Percentiles rank a stretch among this genome's conserved stretches.
Evolutionary conservation across 352 stramenopile species (phyloP).

Genomic region (Blastocystis hominis): DNA sequence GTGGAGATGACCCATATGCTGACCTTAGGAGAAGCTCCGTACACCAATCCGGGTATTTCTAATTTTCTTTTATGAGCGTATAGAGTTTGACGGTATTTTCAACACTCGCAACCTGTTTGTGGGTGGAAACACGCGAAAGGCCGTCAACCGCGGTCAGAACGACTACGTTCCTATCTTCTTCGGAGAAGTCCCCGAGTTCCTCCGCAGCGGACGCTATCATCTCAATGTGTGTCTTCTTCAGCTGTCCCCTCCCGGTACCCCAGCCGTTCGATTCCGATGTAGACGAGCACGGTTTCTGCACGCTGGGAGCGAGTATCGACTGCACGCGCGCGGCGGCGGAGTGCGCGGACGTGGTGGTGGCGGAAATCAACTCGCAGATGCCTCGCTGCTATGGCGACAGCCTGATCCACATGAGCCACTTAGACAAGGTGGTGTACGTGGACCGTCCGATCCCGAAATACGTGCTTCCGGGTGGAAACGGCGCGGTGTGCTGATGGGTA

Average conservation of each 20-base stretch:
- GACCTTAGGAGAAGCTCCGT: conserved; percentile 61
- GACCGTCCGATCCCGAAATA: conserved; percentile 52
- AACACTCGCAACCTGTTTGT: conserved; percentile 59
- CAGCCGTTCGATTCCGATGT: background rate
- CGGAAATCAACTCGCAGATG: conserved; percentile 63
- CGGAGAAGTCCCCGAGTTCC: conserved; percentile 62
- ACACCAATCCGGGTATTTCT: conserved; percentile 29
- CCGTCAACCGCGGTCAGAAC: conserved; percentile 61
- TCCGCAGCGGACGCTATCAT: conserved; percentile 59
- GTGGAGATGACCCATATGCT: conserved; percentile 62
- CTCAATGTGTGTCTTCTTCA: conserved; percentile 64
- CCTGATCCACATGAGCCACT: conserved; percentile 63
- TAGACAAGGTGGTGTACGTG: conserved; percentile 61
- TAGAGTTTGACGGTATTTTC: conserved; percentile 62
- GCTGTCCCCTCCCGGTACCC: conserved; percentile 61
- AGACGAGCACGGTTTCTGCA: conserved; percentile 63
- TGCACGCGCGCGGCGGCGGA: conserved; percentile 60
- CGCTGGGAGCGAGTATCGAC: conserved; percentile 62
- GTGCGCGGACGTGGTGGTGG: conserved; percentile 61
- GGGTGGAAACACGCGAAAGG: conserved; percentile 61
- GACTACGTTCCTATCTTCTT: conserved; percentile 65
- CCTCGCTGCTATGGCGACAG: conserved; percentile 63
- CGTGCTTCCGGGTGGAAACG: background rate
- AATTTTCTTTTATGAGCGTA: background rate
- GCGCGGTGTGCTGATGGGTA: background rate